Percentiles rank a stretch among this genome's conserved stretches.
These are phyloP conservation scores for Termitomyces sp. DNA, from an alignment of 768 basidiomycete genomes.

Conservation along the genomic window DNA sequence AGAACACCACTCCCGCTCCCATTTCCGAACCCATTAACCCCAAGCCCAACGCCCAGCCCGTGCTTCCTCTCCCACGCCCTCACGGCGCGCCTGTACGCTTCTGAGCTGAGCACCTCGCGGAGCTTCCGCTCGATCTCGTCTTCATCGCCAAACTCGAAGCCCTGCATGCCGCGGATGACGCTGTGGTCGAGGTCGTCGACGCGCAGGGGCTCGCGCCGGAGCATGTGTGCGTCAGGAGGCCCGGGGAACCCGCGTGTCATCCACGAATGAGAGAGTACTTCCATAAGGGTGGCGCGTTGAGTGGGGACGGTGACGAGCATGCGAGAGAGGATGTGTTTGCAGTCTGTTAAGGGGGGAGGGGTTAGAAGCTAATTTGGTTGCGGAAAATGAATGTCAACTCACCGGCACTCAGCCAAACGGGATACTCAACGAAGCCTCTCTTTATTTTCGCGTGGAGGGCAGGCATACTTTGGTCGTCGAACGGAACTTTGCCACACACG, in stretches of 20 bases:
- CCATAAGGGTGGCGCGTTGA: constrained; percentile 73
- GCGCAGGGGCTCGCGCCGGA: constrained; percentile 86
- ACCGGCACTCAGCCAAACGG: constrained; percentile 94
- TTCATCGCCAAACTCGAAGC: constrained; percentile 92
- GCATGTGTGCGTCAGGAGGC: constrained; percentile 78
- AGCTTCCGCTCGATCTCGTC: constrained; percentile 81
- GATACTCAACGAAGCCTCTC: constrained; percentile 93
- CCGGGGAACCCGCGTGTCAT: constrained; percentile 84
- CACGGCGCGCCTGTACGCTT: constrained; percentile 69
- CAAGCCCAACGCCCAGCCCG: constrained; percentile 18
- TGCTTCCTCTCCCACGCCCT: constrained; percentile 76
- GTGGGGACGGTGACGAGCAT: constrained; percentile 97
- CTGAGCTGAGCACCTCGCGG: constrained; percentile 66
- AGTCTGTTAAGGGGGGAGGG: constrained; percentile 48
- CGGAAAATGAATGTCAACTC: constrained; percentile 16
- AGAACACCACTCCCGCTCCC: background rate
- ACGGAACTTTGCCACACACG: constrained; percentile 98
- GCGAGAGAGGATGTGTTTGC: constrained; percentile 86
- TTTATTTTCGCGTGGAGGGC: constrained; percentile 99
- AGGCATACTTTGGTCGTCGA: constrained; percentile 99
- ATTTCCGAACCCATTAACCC: background rate
- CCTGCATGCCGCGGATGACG: constrained; percentile 88
- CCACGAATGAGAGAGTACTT: constrained; percentile 87
- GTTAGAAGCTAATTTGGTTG: too few species aligned
- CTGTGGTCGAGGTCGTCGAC: constrained; percentile 82